Evolutionary conservation across 768 basidiomycete species (phyloP).

Genomic region (Phylloporus sp.): DNA sequence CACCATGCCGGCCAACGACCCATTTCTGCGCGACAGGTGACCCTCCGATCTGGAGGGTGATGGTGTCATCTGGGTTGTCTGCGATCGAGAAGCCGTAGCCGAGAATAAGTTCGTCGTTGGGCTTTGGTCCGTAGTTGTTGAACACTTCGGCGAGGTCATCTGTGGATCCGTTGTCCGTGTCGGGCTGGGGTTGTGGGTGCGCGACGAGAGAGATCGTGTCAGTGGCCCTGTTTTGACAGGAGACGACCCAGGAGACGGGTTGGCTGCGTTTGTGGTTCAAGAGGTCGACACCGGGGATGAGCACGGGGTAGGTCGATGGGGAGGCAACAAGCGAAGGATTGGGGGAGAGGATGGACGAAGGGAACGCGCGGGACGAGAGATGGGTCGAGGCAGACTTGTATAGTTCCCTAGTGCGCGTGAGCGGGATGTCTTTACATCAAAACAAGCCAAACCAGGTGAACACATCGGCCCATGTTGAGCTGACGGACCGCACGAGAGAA

Average conservation of each 20-base stretch:
- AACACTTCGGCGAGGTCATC: constrained; percentile 45
- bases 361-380: too few species aligned
- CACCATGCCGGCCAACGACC: constrained; percentile 57
- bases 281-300: constrained; percentile 84
- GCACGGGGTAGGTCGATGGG: too few species aligned
- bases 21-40: constrained; percentile 44
- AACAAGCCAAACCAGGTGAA: constrained; percentile 62
- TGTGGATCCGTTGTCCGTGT: background rate
- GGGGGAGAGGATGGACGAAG: too few species aligned
- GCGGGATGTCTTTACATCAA: background rate
- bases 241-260: constrained; percentile 81
- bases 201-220: constrained; percentile 55
- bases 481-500: constrained; percentile 33
- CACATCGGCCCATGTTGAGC: constrained; percentile 40
- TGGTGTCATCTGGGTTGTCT: constrained; percentile 82
- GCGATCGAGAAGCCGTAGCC: constrained; percentile 87
- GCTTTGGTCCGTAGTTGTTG: constrained; percentile 92
- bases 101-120: constrained; percentile 85
- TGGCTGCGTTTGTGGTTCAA: constrained; percentile 81
- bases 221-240: constrained; percentile 31
- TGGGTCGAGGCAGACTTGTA: constrained; percentile 74
- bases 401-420: constrained; percentile 48
- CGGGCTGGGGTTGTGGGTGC: constrained; percentile 41
- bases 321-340: too few species aligned
- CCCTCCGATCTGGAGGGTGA: constrained; percentile 74